Conservation (phyloP, 345 rosid species). For the Rhizophora mangle region DNA sequence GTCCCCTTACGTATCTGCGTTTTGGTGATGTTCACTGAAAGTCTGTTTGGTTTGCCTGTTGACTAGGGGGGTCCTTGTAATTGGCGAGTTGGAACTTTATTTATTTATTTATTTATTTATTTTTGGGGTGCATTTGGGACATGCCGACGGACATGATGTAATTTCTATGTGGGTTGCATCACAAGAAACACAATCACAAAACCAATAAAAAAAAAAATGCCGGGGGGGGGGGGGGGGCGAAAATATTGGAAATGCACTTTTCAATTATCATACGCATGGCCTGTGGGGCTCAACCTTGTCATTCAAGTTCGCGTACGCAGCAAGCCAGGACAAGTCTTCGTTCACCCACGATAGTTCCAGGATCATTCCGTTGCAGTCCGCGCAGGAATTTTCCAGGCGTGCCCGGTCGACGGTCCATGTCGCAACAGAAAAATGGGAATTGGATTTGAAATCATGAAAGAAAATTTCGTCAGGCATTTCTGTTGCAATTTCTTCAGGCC, state of each 20-base stretch:
- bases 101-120: no score
- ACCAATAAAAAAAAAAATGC: no score
- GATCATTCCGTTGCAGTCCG: slow-evolving; percentile 50
- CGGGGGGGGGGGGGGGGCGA: no score
- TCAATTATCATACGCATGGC: background rate
- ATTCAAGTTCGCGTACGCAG: background rate
- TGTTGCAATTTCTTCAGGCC: slow-evolving; percentile 27
- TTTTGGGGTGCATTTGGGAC: no score
- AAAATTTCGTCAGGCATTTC: slow-evolving; percentile 23
- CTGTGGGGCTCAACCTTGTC: background rate
- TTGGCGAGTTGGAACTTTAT: no score
- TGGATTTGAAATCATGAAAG: slow-evolving; percentile 19
- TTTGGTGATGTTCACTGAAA: background rate
- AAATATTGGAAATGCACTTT: no score
- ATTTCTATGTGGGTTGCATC: background rate
- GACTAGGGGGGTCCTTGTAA: background rate
- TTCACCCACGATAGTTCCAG: slow-evolving; percentile 45
- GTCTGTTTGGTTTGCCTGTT: no score
- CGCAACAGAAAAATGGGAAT: slow-evolving; percentile 14
- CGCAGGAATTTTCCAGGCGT: slow-evolving; percentile 25
- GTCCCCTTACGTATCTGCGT: background rate
- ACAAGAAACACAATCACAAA: background rate
- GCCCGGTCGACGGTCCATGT: background rate
- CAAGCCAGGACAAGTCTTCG: slow-evolving; percentile 36
- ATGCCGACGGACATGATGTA: no score